Conservation (phyloP, 805 yeast genomes). For the Candida sanyiensis region DNA sequence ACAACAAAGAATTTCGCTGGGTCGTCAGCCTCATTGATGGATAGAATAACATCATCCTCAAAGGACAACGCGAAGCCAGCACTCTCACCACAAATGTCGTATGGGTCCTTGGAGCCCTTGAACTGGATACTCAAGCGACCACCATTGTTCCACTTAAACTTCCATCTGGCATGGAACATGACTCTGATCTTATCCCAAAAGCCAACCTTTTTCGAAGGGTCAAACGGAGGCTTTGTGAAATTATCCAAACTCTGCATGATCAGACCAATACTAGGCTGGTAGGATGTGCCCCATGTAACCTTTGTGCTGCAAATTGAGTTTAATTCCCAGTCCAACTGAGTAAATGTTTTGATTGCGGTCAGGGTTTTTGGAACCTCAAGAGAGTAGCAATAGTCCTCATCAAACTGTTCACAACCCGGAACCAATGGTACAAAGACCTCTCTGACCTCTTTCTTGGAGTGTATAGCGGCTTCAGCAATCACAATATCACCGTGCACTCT, state of each 20-base stretch:
- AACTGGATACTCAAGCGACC: slow-evolving; percentile 52
- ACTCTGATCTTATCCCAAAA: slow-evolving; percentile 88
- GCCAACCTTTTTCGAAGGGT: slow-evolving; percentile 79
- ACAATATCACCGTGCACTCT: slow-evolving; percentile 57
- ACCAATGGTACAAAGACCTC: slow-evolving; percentile 58
- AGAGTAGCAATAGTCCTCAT: slow-evolving; percentile 41
- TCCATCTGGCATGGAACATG: slow-evolving; percentile 66
- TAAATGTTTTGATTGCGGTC: slow-evolving; percentile 65
- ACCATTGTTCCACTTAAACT: slow-evolving; percentile 44
- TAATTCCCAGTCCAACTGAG: slow-evolving; percentile 52
- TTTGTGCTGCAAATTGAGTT: slow-evolving; percentile 54
- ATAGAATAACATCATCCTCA: slow-evolving; percentile 52
- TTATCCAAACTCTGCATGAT: slow-evolving; percentile 71
- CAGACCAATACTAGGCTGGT: slow-evolving; percentile 80
- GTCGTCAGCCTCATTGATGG: slow-evolving; percentile 60
- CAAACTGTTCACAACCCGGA: slow-evolving; percentile 35
- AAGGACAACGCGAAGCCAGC: slow-evolving; percentile 79
- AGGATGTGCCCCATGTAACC: slow-evolving; percentile 79
- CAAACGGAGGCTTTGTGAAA: slow-evolving; percentile 85
- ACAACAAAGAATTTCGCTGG: slow-evolving; percentile 64
- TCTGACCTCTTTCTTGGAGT: slow-evolving; percentile 48
- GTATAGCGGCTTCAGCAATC: slow-evolving; percentile 58
- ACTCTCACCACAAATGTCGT: slow-evolving; percentile 54
- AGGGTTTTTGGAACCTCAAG: slow-evolving; percentile 69
- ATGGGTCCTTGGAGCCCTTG: slow-evolving; percentile 79